Conservation (phyloP, 179 eudicot species). For the Silene coronaria region DNA sequence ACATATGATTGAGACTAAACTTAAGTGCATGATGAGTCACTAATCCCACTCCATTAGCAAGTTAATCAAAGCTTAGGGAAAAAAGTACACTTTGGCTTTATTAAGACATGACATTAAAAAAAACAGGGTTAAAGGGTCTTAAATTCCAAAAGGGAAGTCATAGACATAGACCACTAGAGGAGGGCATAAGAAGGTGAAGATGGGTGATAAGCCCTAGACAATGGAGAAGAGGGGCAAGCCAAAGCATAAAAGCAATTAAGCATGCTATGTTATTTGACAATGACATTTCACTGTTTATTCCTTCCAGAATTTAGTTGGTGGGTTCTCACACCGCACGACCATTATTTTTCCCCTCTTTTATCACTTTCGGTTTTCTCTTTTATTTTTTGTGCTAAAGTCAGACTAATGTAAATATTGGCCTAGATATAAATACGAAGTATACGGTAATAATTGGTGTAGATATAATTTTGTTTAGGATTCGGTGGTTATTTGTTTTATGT, state of each 20-base stretch:
- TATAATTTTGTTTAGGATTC: no score
- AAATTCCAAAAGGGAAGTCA: conserved; percentile 10
- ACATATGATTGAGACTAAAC: neutral
- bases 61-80: neutral
- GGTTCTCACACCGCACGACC: conserved; percentile 26
- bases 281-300: conserved; percentile 27
- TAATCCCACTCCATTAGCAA: neutral
- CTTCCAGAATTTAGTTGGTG: conserved; percentile 20
- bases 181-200: neutral
- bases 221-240: conserved; percentile 22
- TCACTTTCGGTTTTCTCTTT: no score
- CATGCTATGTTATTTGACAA: conserved; percentile 26
- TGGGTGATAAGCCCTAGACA: conserved; percentile 29
- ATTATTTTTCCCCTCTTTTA: neutral
- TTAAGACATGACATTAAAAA: neutral
- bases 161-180: conserved; percentile 6
- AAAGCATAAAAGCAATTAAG: conserved; percentile 6
- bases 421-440: no score
- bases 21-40: conserved; percentile 22
- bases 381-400: no score
- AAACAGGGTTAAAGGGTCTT: neutral
- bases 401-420: no score
- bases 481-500: no score
- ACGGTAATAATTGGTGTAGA: no score
- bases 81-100: conserved; percentile 20